Conservation (phyloP, 257 asterid genomes). For the Henckelia pumila region DNA sequence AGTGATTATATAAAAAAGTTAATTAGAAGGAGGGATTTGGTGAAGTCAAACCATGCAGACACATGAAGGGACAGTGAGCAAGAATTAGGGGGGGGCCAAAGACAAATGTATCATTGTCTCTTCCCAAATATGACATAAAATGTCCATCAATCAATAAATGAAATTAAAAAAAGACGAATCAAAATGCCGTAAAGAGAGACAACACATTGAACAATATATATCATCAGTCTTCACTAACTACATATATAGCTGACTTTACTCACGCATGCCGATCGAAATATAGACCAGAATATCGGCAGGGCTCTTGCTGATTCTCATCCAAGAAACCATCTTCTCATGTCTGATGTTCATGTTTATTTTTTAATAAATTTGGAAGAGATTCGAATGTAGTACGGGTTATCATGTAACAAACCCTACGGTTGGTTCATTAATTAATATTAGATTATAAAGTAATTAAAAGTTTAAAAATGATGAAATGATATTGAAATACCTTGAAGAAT, state of each 20-base stretch:
- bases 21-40: slow-evolving; percentile 14
- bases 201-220: not conserved
- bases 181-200: slow-evolving; percentile 19
- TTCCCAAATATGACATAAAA: slow-evolving; percentile 30
- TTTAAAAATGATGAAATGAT: not conserved
- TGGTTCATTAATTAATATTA: too few species aligned
- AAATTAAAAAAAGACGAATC: slow-evolving; percentile 24
- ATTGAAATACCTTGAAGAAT: slow-evolving; percentile 35
- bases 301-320: not conserved
- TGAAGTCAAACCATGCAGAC: slow-evolving; percentile 67
- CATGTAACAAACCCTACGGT: not conserved
- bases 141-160: slow-evolving; percentile 24
- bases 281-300: not conserved
- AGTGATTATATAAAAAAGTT: too few species aligned
- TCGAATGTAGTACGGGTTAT: not conserved
- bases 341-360: slow-evolving; percentile 1
- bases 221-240: slow-evolving; percentile 45
- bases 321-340: not conserved
- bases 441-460: too few species aligned
- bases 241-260: slow-evolving; percentile 32
- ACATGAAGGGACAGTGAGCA: slow-evolving; percentile 37
- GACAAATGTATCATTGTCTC: slow-evolving; percentile 47
- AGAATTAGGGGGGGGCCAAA: slow-evolving; percentile 39
- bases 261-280: slow-evolving; percentile 11
- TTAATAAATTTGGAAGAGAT: not conserved